phyloP scores from a whole-genome alignment of 306 rosid species.

The Prunus armeniaca region DNA sequence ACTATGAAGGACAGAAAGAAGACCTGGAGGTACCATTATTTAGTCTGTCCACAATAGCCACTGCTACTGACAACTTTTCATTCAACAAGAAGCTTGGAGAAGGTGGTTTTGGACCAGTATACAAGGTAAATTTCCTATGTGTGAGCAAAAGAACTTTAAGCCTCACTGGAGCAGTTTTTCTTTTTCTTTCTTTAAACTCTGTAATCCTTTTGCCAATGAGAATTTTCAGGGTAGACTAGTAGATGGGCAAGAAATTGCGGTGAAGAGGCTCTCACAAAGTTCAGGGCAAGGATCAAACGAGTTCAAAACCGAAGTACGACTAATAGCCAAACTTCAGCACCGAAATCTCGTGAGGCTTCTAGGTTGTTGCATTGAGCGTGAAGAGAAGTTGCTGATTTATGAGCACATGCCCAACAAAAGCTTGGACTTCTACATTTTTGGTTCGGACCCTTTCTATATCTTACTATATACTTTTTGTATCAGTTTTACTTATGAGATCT shows the following conservation, averaged over 20 bases:
- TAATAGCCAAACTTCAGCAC: conserved; percentile 49
- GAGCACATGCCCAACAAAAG: conserved; percentile 45
- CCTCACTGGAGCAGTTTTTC: neutral
- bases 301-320: conserved; percentile 44
- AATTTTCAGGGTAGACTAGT: conserved; percentile 32
- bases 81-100: conserved; percentile 33
- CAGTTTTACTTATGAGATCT: neutral
- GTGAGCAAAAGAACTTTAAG: neutral
- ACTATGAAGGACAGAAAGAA: conserved; percentile 1
- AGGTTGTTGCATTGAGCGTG: conserved; percentile 42
- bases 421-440: conserved; percentile 44
- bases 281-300: conserved; percentile 43
- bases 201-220: neutral
- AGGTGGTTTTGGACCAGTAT: conserved; percentile 50
- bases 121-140: conserved; percentile 21
- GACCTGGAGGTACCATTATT: conserved; percentile 42
- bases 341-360: conserved; percentile 49
- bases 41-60: conserved; percentile 26
- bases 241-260: conserved; percentile 48
- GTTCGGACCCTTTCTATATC: neutral
- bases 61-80: conserved; percentile 39
- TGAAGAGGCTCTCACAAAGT: conserved; percentile 41
- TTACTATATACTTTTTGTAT: neutral
- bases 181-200: neutral
- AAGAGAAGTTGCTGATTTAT: conserved; percentile 37